Evolutionary conservation across 345 rosid species (phyloP).

Genomic region (Citropsis articulata): DNA sequence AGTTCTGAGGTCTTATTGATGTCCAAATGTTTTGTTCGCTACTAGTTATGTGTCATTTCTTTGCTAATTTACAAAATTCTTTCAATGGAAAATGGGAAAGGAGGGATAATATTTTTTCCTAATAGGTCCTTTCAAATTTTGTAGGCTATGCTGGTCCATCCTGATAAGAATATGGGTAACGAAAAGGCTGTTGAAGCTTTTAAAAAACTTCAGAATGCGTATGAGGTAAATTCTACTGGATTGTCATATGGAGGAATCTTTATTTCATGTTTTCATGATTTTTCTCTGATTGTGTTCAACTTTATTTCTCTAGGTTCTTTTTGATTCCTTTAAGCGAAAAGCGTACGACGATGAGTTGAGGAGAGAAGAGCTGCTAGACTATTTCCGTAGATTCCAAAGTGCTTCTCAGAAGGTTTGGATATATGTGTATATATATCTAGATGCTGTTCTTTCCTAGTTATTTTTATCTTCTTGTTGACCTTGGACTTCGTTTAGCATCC

Average conservation of each 20-base stretch:
- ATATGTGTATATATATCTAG: background rate
- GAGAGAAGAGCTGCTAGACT: slow-evolving; percentile 84
- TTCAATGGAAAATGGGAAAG: background rate
- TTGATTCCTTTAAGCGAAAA: slow-evolving; percentile 82
- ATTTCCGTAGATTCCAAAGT: slow-evolving; percentile 69
- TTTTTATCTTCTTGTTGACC: background rate
- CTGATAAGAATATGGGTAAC: slow-evolving; percentile 97
- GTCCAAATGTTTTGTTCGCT: background rate
- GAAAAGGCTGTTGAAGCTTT: slow-evolving; percentile 99
- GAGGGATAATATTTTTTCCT: background rate
- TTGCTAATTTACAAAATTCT: background rate
- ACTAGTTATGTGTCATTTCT: background rate
- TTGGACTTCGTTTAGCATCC: background rate
- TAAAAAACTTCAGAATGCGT: slow-evolving; percentile 97
- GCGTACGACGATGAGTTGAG: slow-evolving; percentile 87
- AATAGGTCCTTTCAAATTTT: slow-evolving; percentile 22
- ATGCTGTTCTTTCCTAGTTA: background rate
- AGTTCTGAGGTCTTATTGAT: background rate
- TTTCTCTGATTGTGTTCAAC: slow-evolving; percentile 1
- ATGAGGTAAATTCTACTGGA: slow-evolving; percentile 57
- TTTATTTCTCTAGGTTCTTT: slow-evolving; percentile 53
- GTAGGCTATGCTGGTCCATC: slow-evolving; percentile 98
- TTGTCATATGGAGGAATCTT: slow-evolving; percentile 3
- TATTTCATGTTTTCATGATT: slow-evolving; percentile 5
- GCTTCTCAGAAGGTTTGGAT: slow-evolving; percentile 70